A percentile compares a stretch with the other conserved stretches of the same genome.
Evolutionary conservation across 768 basidiomycete genomes (phyloP).

Genomic region (Tulasnella sp.): DNA sequence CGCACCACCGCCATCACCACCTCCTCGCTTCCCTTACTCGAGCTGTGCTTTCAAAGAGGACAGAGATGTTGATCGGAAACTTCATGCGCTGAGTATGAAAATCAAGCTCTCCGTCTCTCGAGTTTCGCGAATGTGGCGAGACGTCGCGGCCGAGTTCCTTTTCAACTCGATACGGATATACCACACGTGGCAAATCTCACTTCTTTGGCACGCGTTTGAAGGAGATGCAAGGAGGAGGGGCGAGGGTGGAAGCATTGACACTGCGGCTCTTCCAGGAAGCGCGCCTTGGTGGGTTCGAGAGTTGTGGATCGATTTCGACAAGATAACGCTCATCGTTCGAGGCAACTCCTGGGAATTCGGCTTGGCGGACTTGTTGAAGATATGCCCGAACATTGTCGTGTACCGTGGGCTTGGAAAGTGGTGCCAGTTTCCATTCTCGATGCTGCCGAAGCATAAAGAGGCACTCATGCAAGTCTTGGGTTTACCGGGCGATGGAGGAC

Average conservation of each 20-base stretch:
- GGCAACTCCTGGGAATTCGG: background rate
- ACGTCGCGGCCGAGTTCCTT: background rate
- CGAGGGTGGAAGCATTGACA: background rate
- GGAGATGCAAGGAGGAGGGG: background rate
- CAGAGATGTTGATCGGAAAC: background rate
- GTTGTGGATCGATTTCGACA: background rate
- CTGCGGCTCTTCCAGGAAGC: background rate
- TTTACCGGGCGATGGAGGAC: background rate
- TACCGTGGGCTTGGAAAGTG: background rate
- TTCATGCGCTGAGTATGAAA: background rate
- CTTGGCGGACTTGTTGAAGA: background rate
- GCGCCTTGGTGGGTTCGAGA: slow-evolving; percentile 1
- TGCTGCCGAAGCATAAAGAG: background rate
- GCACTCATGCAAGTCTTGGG: background rate
- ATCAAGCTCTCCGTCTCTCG: background rate
- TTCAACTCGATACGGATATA: background rate
- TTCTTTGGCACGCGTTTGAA: background rate
- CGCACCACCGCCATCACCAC: background rate
- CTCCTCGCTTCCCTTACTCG: background rate
- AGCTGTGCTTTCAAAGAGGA: background rate
- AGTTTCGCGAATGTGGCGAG: background rate
- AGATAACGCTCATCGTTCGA: background rate
- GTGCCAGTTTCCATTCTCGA: background rate
- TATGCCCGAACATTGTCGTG: slow-evolving; percentile 3
- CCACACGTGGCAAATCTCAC: background rate